phyloP scores from a whole-genome alignment of 1,139 yeast genomes.

The Meyerozyma elateridarum region DNA sequence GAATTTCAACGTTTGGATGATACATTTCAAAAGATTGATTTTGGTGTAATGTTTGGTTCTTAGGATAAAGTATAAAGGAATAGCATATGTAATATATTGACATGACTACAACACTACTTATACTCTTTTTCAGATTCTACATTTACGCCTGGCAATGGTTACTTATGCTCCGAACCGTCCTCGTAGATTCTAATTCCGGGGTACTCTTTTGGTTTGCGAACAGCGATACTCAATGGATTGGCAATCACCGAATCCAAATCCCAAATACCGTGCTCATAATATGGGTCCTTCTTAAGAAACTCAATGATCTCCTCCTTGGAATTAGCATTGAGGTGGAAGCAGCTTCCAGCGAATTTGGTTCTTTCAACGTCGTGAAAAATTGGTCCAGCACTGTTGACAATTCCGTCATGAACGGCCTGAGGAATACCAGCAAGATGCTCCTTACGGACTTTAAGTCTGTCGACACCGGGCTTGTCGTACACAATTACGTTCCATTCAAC shows the following conservation, averaged over 20 bases:
- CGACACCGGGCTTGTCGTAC: slow-evolving; percentile 63
- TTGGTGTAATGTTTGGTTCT: too few relatives aligned
- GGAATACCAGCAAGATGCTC: slow-evolving; percentile 57
- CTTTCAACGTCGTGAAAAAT: slow-evolving; percentile 45
- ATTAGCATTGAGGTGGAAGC: slow-evolving; percentile 59
- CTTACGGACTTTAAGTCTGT: slow-evolving; percentile 52
- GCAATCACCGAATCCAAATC: slow-evolving; percentile 61
- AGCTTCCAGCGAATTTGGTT: slow-evolving; percentile 68
- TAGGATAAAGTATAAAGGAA: too few relatives aligned
- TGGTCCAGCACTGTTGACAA: slow-evolving; percentile 63
- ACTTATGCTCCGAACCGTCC: too few relatives aligned
- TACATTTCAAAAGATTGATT: too few relatives aligned
- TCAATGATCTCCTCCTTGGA: slow-evolving; percentile 60
- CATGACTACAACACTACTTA: background rate
- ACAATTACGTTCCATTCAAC: slow-evolving; percentile 71
- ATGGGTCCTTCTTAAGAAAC: slow-evolving; percentile 58
- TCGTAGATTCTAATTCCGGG: background rate
- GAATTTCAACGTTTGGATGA: too few relatives aligned
- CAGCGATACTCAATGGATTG: slow-evolving; percentile 33
- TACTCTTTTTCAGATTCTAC: background rate
- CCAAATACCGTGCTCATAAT: slow-evolving; percentile 68
- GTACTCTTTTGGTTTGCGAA: slow-evolving; percentile 1
- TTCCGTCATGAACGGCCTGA: slow-evolving; percentile 45
- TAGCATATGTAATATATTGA: too few relatives aligned
- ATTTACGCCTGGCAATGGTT: background rate